A percentile compares a stretch with the other conserved stretches of the same genome.
These are phyloP conservation scores for Trichoderma reesei DNA, from an alignment of 495 filamentous ascomycete species.

Conservation along the genomic window DNA sequence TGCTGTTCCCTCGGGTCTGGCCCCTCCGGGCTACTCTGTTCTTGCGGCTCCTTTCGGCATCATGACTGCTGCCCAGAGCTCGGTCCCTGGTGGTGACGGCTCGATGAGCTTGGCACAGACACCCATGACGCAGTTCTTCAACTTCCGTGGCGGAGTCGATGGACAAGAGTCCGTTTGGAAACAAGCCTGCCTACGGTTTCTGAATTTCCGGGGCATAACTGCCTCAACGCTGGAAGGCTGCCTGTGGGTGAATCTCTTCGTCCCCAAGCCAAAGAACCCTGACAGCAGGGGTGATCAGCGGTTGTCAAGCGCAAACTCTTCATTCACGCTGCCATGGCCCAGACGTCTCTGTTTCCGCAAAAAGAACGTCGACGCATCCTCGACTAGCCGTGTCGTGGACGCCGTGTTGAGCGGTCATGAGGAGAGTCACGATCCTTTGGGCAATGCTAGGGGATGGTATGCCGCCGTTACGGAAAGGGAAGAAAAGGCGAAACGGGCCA, in stretches of 20 bases:
- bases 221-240: slow-evolving; percentile 25
- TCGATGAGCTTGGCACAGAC: slow-evolving; percentile 28
- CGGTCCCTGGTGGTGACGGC: slow-evolving; percentile 8
- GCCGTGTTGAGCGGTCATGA: slow-evolving; percentile 12
- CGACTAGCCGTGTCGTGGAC: slow-evolving; percentile 12
- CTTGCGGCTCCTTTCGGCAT: slow-evolving; percentile 34
- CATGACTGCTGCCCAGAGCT: background rate
- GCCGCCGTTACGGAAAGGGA: slow-evolving; percentile 37
- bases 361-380: slow-evolving; percentile 12
- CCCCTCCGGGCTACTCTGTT: slow-evolving; percentile 27
- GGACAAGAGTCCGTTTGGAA: slow-evolving; percentile 32
- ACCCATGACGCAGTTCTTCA: slow-evolving; percentile 36
- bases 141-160: slow-evolving; percentile 26
- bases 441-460: slow-evolving; percentile 62
- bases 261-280: background rate
- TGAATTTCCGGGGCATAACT: slow-evolving; percentile 34
- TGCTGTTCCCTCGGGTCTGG: slow-evolving; percentile 22
- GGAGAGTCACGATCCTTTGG: slow-evolving; percentile 47
- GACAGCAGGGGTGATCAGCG: background rate
- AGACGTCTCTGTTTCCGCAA: slow-evolving; percentile 42
- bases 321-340: slow-evolving; percentile 30
- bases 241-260: slow-evolving; percentile 26
- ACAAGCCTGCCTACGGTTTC: slow-evolving; percentile 27
- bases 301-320: background rate
- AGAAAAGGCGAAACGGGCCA: slow-evolving; percentile 35